A percentile compares a stretch with the other conserved stretches of the same genome.
Conservation (phyloP, 2,329 filamentous ascomycete species). For the Lachnellula subtilissima region DNA sequence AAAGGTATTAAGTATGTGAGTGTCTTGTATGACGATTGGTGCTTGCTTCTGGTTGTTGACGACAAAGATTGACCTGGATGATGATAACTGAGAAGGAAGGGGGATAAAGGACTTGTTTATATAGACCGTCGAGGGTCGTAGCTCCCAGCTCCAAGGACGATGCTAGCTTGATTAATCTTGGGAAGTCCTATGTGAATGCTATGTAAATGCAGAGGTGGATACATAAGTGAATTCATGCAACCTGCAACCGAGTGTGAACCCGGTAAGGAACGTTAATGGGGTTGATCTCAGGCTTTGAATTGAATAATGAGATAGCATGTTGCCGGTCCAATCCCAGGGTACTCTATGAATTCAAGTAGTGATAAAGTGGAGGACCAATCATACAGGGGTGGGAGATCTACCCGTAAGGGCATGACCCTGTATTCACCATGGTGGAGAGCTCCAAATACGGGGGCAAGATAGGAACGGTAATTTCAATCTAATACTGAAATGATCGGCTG, state of each 20-base stretch:
- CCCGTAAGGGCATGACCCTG: too few relatives aligned
- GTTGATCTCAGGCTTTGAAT: not conserved
- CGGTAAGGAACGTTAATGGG: too few relatives aligned
- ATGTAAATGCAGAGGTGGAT: not conserved
- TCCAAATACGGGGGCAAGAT: too few relatives aligned
- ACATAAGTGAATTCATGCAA: not conserved
- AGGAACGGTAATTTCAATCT: too few relatives aligned
- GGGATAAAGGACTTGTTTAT: not conserved
- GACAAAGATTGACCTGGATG: not conserved
- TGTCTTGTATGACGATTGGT: not conserved
- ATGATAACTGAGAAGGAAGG: not conserved
- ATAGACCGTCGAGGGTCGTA: not conserved
- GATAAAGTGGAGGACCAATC: not conserved
- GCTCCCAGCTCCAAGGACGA: not conserved
- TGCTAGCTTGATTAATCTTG: too few relatives aligned
- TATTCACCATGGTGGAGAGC: too few relatives aligned
- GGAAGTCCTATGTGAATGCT: not conserved
- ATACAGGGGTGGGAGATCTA: not conserved
- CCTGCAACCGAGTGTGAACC: too few relatives aligned
- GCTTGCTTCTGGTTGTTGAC: too few relatives aligned
- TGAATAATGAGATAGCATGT: not conserved
- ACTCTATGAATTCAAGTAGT: not conserved
- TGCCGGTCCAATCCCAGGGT: not conserved
- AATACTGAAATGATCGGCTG: too few relatives aligned
- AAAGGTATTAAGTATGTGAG: not conserved